phyloP scores from a whole-genome alignment of 495 filamentous ascomycete species.

The Clohesyomyces aquaticus region DNA sequence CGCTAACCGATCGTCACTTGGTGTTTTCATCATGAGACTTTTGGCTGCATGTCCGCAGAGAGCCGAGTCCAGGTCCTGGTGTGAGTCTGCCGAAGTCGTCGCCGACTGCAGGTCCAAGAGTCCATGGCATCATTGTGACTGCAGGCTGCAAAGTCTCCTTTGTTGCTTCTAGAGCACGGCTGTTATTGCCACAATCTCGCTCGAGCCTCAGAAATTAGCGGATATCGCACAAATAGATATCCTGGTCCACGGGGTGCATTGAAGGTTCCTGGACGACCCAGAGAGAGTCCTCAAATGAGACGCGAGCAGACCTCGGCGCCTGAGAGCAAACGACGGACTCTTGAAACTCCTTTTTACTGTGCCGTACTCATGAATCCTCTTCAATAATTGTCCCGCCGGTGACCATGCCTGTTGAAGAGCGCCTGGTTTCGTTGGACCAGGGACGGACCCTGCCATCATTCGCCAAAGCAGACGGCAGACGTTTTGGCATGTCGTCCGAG shows the following conservation, averaged over 20 bases:
- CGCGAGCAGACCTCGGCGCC: background rate
- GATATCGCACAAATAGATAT: conserved; percentile 5
- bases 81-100: conserved; percentile 3
- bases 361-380: background rate
- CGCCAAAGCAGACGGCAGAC: background rate
- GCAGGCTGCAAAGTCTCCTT: too few species aligned
- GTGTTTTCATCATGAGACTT: conserved; percentile 22
- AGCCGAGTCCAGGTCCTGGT: too few species aligned
- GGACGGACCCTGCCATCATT: background rate
- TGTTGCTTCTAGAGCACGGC: background rate
- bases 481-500: background rate
- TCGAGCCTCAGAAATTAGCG: conserved; percentile 20
- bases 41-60: background rate
- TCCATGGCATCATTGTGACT: background rate
- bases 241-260: conserved; percentile 1
- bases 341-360: background rate
- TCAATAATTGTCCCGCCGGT: background rate
- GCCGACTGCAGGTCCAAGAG: conserved; percentile 11
- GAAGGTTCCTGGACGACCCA: background rate
- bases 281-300: background rate
- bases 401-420: background rate
- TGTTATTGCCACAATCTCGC: conserved; percentile 9
- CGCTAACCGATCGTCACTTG: conserved; percentile 23
- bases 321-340: background rate
- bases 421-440: too few species aligned